phyloP scores from a whole-genome alignment of 2,329 filamentous ascomycete species.

The Cladophialophora psammophila region DNA sequence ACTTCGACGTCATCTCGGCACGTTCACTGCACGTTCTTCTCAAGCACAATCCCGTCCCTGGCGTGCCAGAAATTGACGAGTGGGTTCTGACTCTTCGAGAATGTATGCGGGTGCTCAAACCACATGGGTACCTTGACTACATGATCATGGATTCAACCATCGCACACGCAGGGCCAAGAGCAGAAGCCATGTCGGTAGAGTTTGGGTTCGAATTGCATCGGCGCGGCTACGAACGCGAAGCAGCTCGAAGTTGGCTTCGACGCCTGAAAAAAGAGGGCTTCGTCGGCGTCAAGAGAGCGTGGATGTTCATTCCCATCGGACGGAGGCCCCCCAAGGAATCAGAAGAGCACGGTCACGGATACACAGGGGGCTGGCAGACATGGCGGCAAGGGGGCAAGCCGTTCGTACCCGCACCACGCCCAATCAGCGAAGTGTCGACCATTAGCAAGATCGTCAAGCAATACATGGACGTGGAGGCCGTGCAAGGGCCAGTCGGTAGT shows the following conservation, averaged over 20 bases:
- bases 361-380: constrained; percentile 56
- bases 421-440: constrained; percentile 39
- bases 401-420: constrained; percentile 40
- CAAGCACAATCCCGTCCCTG: constrained; percentile 69
- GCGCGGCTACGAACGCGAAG: constrained; percentile 84
- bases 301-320: constrained; percentile 89
- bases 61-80: constrained; percentile 74
- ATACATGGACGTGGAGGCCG: constrained; percentile 64
- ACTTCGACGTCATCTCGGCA: constrained; percentile 92
- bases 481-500: constrained; percentile 65
- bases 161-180: constrained; percentile 79
- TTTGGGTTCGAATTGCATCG: constrained; percentile 90
- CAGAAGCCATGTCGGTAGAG: constrained; percentile 84
- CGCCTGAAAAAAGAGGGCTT: constrained; percentile 80
- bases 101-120: constrained; percentile 89
- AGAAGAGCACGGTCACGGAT: constrained; percentile 37
- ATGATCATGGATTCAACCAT: constrained; percentile 88
- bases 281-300: constrained; percentile 78
- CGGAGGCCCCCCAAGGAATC: constrained; percentile 46
- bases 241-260: constrained; percentile 80
- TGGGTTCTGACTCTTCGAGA: constrained; percentile 86
- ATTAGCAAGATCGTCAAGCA: constrained; percentile 41
- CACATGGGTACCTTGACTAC: constrained; percentile 92
- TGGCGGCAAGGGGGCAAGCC: constrained; percentile 38
- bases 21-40: constrained; percentile 85